Base-by-base conservation (phyloP, 768 basidiomycete genomes). In the Tricholoma sp. region DNA sequence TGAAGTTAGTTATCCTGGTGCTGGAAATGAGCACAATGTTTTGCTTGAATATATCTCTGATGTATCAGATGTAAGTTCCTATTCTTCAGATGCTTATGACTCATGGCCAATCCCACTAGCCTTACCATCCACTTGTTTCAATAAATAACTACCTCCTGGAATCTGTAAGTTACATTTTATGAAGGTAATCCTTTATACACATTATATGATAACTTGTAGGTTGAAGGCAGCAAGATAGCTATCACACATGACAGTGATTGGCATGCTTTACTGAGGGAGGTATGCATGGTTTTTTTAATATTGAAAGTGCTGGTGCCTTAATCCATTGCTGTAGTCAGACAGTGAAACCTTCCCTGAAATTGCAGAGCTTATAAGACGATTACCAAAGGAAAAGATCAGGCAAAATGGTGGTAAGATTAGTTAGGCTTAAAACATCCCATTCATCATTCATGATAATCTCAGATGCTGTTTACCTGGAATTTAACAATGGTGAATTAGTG, bases 171-270 rank as follows among this genome's bases (percentile, higher is more conserved):
- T 34, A 3, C 32, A 4, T 34, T 4, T 12, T 8, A 14, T 52
- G 31, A 27, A 27, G 24, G 5, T 5, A 2, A 27, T 27, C 18
- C 19, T 49, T 31, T 29, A 11, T 10, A 52, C 24, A 35, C 10
- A 4, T 41, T 43, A 19, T 16, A 46, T 10, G 37, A 4, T 31
- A 10, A 18, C 50, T 37, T 22, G 5, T 21, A 14, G 45, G 12
- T 31, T 14, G 39, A 32, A 52, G 4, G 12, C 61, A 59, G 51
- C 43, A 24, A 10, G 39, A 51, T 62, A 18, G 62, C 59, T 19
- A 29, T 66, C 11, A 51, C 59, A 24, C 60, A 64, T 39, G 64
- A 66, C 41, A 59, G 62, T 39, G 61, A 62, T 45, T 66, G 59
- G 61, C 18, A 43, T 46, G 53, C 58, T 5, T 39, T 60, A 8